phyloP scores from a whole-genome alignment of 176 grass and related monocot genomes.

The Canna indica region DNA sequence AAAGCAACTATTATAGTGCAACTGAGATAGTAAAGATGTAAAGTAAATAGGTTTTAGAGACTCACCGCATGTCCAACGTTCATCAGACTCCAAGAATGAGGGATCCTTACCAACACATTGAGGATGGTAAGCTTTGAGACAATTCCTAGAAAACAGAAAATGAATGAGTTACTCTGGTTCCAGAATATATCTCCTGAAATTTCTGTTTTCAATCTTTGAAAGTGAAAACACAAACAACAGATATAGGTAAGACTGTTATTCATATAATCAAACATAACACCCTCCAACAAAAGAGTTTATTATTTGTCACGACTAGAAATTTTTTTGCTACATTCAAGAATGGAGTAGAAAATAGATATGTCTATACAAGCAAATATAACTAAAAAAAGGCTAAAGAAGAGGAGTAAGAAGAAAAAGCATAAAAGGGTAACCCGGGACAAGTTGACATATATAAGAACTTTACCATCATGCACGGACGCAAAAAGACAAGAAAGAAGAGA shows the following conservation, averaged over 20 bases:
- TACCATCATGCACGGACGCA: not conserved
- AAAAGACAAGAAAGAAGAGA: not conserved
- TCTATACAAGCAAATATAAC: no score
- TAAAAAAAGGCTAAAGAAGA: no score
- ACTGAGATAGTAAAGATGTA: conserved; percentile 17
- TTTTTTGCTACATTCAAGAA: no score
- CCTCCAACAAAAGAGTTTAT: no score
- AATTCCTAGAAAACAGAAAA: conserved; percentile 48
- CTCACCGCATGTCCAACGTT: conserved; percentile 57
- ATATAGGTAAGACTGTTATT: not conserved
- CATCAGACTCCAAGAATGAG: conserved; percentile 26
- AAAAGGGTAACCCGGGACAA: no score
- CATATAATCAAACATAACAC: no score
- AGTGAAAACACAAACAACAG: not conserved
- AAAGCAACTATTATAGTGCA: not conserved
- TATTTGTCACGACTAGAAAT: not conserved
- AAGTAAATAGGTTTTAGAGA: not conserved
- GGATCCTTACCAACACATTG: conserved; percentile 30
- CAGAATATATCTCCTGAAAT: not conserved
- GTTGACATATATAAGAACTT: not conserved
- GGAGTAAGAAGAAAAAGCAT: no score
- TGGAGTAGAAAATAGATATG: no score
- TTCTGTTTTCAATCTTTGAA: not conserved
- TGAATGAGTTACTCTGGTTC: conserved; percentile 12
- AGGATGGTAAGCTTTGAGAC: conserved; percentile 69